A percentile compares a stretch with the other conserved stretches of the same genome.
Evolutionary conservation across 257 asterid genomes (phyloP).

Genomic region (Mitragyna speciosa): DNA sequence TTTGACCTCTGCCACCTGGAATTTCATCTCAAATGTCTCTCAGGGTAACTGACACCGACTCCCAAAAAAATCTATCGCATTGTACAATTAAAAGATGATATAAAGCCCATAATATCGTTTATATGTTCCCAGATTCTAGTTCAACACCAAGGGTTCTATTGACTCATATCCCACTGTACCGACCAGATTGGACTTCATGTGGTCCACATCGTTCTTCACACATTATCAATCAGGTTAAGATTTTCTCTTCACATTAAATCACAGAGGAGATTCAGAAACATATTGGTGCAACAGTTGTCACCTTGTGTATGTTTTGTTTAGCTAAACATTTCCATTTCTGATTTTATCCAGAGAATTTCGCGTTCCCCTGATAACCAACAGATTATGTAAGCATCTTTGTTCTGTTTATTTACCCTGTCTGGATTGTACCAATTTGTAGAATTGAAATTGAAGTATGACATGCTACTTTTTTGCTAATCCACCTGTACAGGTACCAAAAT

Average conservation of each 20-base stretch:
- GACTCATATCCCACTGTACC: constrained; percentile 90
- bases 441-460: constrained; percentile 9
- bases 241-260: background rate
- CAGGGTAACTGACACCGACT: constrained; percentile 39
- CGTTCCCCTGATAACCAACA: constrained; percentile 50
- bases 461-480: constrained; percentile 21
- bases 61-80: constrained; percentile 19
- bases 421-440: constrained; percentile 1
- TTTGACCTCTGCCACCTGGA: constrained; percentile 67
- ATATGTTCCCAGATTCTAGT: constrained; percentile 41
- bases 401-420: constrained; percentile 10
- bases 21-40: constrained; percentile 50
- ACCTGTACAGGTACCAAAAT: constrained; percentile 77
- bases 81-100: constrained; percentile 13
- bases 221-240: constrained; percentile 71
- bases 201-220: constrained; percentile 80
- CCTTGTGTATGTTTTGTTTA: constrained; percentile 3
- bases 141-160: constrained; percentile 65
- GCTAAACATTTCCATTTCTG: constrained; percentile 11
- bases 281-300: background rate
- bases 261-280: background rate
- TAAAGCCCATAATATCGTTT: constrained; percentile 14
- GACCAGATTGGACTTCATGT: constrained; percentile 75
- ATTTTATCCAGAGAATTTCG: constrained; percentile 59
- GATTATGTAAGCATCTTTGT: constrained; percentile 54